These are phyloP conservation scores for Aspergillus homomorphus DNA, from an alignment of 495 filamentous ascomycete genomes.

Conservation along the genomic window DNA sequence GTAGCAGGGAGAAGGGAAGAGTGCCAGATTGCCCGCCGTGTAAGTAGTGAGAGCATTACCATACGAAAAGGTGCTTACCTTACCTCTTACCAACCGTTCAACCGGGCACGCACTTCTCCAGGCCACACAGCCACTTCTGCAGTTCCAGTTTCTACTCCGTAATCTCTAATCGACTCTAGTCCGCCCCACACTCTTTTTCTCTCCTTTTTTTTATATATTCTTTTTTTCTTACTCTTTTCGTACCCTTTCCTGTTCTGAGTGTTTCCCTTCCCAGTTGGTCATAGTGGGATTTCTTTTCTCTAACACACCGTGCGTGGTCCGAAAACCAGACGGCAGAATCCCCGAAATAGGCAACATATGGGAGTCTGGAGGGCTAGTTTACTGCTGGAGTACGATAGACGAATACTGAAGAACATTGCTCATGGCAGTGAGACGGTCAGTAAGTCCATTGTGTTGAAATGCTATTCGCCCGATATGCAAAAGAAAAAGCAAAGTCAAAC, in stretches of 20 bases:
- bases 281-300: slow-evolving; percentile 16
- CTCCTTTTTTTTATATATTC: slow-evolving; percentile 7
- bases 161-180: slow-evolving; percentile 22
- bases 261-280: slow-evolving; percentile 9
- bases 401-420: not conserved
- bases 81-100: slow-evolving; percentile 5
- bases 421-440: not conserved
- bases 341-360: slow-evolving; percentile 13
- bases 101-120: slow-evolving; percentile 27
- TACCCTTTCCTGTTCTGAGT: not conserved
- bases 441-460: not conserved
- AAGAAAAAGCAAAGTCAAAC: slow-evolving; percentile 12
- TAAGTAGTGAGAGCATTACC: slow-evolving; percentile 11
- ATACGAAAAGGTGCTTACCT: not conserved
- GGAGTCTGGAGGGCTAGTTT: not conserved
- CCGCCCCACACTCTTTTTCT: slow-evolving; percentile 18
- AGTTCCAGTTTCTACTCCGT: slow-evolving; percentile 23
- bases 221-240: not conserved
- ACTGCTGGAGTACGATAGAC: not conserved
- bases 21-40: slow-evolving; percentile 4
- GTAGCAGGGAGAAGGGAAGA: not conserved
- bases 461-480: not conserved
- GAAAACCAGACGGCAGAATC: slow-evolving; percentile 17
- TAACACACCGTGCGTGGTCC: slow-evolving; percentile 16
- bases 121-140: slow-evolving; percentile 25